Conservation (phyloP, 306 rosid genomes). For the Mucuna pruriens region DNA sequence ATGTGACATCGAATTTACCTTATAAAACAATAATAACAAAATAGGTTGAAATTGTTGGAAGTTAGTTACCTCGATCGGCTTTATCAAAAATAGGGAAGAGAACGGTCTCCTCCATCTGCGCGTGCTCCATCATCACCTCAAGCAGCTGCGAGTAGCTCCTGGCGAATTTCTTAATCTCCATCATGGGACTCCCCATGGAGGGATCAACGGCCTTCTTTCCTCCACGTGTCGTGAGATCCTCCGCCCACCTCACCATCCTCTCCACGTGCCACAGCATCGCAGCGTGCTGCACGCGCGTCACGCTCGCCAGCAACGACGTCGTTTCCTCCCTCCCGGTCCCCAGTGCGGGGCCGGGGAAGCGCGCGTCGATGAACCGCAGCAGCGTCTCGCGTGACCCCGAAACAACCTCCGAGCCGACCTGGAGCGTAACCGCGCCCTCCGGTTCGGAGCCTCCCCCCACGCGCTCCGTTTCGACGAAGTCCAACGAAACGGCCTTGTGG, state of each 20-base stretch:
- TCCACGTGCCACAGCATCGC: slow-evolving; percentile 74
- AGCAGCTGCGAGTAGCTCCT: slow-evolving; percentile 77
- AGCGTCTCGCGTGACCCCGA: slow-evolving; percentile 70
- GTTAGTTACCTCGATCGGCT: slow-evolving; percentile 76
- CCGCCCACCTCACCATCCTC: slow-evolving; percentile 79
- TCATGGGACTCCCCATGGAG: slow-evolving; percentile 67
- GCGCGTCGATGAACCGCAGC: slow-evolving; percentile 60
- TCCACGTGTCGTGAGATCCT: slow-evolving; percentile 73
- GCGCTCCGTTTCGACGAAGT: slow-evolving; percentile 43
- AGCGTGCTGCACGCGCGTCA: slow-evolving; percentile 68
- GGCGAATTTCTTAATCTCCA: slow-evolving; percentile 80
- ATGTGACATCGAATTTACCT: not conserved
- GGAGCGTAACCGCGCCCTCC: slow-evolving; percentile 48
- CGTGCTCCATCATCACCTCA: slow-evolving; percentile 86
- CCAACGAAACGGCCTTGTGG: slow-evolving; percentile 59
- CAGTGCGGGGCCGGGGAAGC: slow-evolving; percentile 61
- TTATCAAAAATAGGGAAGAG: slow-evolving; percentile 77
- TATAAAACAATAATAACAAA: not conserved
- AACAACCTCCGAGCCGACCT: slow-evolving; percentile 68
- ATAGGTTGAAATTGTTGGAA: too few relatives aligned
- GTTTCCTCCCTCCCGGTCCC: slow-evolving; percentile 33
- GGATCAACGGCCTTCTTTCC: slow-evolving; percentile 72
- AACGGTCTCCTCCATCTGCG: slow-evolving; percentile 83
- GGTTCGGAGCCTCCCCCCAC: slow-evolving; percentile 41
- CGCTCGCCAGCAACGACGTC: slow-evolving; percentile 57